Evolutionary conservation across 139 green algal genomes (phyloP), one percentile per base, ranked within the genome.

Genomic region (Chlorella ohadii): DNA sequence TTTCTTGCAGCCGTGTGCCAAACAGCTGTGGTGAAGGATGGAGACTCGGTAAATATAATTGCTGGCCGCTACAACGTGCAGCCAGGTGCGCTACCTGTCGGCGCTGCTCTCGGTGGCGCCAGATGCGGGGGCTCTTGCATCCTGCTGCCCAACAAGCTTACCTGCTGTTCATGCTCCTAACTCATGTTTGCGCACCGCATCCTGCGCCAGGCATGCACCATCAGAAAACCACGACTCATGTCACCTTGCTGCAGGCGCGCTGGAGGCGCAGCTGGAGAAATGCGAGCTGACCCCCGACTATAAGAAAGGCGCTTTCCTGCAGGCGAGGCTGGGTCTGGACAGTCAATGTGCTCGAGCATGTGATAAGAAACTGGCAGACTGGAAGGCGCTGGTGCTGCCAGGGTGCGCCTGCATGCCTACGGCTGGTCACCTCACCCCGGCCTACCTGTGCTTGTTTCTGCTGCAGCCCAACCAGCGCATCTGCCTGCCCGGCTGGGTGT

Each of bases 401-500:
- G n/a, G n/a, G n/a, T n/a, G n/a, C n/a, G n/a, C n/a, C n/a, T n/a
- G n/a, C n/a, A n/a, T n/a, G n/a, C n/a, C n/a, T n/a, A 3, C 68
- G 47, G 25, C 38, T 75, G 68, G n/a, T n/a, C n/a, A n/a, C 68
- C 44, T 75, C 19, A 44, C 68, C 4, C 28, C 36, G 7, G 19
- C 68, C 16, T 75, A 15, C n/a, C n/a, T 33, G n/a, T 5, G 4
- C 36, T 36, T 59, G 39, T 23, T 4, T 1, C 67, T 4, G 31
- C 36, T 59, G 39, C 70, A 77, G 70, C 27, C 70, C 27, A 59
- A 39, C 57, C 76, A 82, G 25, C n/a, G 27, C 13, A 82, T 82
- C 38, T 82, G 76, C 76, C 76, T 82, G 34, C 76, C 76, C 27
- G 76, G 76, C 76, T 82, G 36, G 34, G 59, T 72, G 59, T 31